Conservation (phyloP, 1,284 basidiomycete species). For the Stygiomarasmius scandens region DNA sequence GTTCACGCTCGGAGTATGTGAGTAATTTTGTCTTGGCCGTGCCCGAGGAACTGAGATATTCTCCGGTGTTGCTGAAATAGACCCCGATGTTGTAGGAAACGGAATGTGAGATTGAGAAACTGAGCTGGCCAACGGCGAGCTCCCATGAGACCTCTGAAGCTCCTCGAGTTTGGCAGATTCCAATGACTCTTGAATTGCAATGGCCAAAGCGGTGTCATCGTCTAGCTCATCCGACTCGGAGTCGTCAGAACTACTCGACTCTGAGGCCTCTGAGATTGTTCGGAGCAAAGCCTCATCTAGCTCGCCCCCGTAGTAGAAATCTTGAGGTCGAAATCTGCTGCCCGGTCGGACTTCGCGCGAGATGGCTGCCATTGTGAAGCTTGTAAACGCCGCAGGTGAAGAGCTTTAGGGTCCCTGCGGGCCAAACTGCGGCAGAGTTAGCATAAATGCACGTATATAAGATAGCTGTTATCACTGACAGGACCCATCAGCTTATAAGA, state of each 20-base stretch:
- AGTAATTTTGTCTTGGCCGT: neutral
- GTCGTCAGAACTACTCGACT: neutral
- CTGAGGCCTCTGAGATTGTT: neutral
- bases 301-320: neutral
- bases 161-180: conserved; percentile 2
- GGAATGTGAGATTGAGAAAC: neutral
- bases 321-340: neutral
- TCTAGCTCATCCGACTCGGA: neutral
- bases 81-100: too few relatives aligned
- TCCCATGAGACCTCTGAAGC: neutral
- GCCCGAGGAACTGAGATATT: too few relatives aligned
- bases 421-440: neutral
- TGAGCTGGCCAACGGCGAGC: neutral
- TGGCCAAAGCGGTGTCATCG: neutral
- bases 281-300: neutral
- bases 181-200: conserved; percentile 1
- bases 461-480: neutral
- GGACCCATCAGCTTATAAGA: neutral
- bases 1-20: neutral
- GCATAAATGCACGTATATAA: neutral
- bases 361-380: neutral
- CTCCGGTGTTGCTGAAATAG: too few relatives aligned
- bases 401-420: neutral
- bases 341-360: neutral
- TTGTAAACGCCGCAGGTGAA: neutral